These are phyloP conservation scores for Scutellaria baicalensis DNA, from an alignment of 257 asterid species.

Conservation along the genomic window DNA sequence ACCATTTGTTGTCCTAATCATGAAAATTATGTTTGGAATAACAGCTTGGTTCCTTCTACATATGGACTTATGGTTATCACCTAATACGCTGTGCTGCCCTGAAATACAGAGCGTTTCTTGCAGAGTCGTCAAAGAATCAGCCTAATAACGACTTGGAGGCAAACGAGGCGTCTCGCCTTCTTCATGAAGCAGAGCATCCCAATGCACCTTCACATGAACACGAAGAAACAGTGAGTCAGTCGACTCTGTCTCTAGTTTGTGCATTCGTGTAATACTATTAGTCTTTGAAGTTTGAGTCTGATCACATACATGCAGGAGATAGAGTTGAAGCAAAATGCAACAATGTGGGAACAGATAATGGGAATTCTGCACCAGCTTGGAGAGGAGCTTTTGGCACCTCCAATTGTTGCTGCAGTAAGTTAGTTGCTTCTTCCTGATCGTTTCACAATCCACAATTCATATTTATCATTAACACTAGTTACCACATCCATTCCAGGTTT, in stretches of 20 bases:
- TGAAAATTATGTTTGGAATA: background rate
- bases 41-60: slow-evolving; percentile 68
- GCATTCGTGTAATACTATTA: background rate
- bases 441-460: background rate
- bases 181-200: slow-evolving; percentile 23
- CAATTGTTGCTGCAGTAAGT: slow-evolving; percentile 68
- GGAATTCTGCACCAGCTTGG: slow-evolving; percentile 37
- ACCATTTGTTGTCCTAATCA: background rate
- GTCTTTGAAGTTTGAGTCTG: background rate
- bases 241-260: background rate
- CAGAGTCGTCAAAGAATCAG: slow-evolving; percentile 23
- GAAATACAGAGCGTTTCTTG: slow-evolving; percentile 18
- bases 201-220: background rate
- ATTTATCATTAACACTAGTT: background rate
- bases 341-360: slow-evolving; percentile 16
- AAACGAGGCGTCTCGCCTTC: slow-evolving; percentile 42
- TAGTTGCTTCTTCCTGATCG: background rate
- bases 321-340: slow-evolving; percentile 12
- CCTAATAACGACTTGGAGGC: slow-evolving; percentile 55
- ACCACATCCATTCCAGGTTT: slow-evolving; percentile 27
- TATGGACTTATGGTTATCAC: slow-evolving; percentile 69
- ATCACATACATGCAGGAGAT: background rate
- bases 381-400: slow-evolving; percentile 69
- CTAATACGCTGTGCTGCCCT: slow-evolving; percentile 38
- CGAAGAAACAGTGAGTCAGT: slow-evolving; percentile 26